Conservation (phyloP, 129 eudicot species). For the Flaveria bidentis region DNA sequence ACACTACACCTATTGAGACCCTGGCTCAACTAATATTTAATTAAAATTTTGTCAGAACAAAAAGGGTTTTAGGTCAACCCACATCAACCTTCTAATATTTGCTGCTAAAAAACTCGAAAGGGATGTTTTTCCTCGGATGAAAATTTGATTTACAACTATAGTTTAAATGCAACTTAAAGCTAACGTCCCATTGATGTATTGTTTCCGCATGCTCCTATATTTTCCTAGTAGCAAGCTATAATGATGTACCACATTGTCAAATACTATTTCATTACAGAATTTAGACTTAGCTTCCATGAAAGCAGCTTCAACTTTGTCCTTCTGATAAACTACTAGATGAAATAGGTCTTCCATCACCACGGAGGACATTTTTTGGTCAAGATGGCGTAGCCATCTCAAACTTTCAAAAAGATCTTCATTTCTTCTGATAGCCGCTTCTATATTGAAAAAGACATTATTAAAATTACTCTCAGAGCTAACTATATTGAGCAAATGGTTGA, state of each 20-base stretch:
- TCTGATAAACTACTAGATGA: conserved; percentile 31
- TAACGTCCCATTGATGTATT: conserved; percentile 65
- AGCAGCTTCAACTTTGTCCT: conserved; percentile 49
- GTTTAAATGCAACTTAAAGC: conserved; percentile 27
- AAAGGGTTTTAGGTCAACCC: conserved; percentile 1
- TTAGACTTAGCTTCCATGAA: conserved; percentile 53
- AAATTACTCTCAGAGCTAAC: conserved; percentile 37
- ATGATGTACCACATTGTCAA: conserved; percentile 44
- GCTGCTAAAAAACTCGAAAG: no score
- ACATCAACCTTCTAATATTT: no score
- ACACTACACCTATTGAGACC: no score
- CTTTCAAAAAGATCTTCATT: conserved; percentile 53
- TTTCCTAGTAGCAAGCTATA: conserved; percentile 54
- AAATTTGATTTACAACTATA: conserved; percentile 6
- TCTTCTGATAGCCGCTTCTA: conserved; percentile 43
- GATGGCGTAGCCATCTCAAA: conserved; percentile 58
- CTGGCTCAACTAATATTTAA: neutral
- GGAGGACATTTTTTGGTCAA: conserved; percentile 27
- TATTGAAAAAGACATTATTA: conserved; percentile 28
- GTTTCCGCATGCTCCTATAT: conserved; percentile 56
- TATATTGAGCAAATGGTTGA: conserved; percentile 42
- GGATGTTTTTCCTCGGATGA: no score
- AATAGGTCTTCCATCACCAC: conserved; percentile 26
- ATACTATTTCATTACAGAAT: conserved; percentile 55
- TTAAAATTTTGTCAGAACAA: neutral